Conservation (phyloP, 106 monocot genomes). For the Chionographis japonica region DNA sequence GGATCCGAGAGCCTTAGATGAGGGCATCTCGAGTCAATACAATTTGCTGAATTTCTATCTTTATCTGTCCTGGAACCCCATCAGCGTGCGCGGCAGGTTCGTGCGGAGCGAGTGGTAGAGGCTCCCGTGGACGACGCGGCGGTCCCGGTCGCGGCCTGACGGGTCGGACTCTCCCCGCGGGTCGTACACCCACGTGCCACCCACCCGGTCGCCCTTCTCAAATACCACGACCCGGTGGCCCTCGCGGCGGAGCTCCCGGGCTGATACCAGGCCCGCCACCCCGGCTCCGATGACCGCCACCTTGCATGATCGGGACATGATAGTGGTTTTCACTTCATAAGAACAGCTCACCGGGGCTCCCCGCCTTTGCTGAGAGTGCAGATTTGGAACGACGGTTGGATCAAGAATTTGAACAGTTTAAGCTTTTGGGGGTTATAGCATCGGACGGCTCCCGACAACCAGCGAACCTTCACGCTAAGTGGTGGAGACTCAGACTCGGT, state of each 20-base stretch:
- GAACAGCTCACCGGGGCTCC: too few relatives aligned
- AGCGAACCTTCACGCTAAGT: too few relatives aligned
- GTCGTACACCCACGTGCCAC: constrained; percentile 48
- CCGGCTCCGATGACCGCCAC: constrained; percentile 60
- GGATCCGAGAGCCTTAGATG: too few relatives aligned
- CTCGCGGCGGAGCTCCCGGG: constrained; percentile 37
- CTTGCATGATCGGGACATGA: constrained; percentile 19
- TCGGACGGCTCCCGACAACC: too few relatives aligned
- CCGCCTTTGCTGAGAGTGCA: too few relatives aligned
- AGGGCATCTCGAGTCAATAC: too few relatives aligned
- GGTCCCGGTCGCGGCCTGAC: constrained; percentile 7
- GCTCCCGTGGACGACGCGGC: constrained; percentile 30
- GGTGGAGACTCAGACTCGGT: too few relatives aligned
- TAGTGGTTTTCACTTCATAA: too few relatives aligned
- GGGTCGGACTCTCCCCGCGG: constrained; percentile 17
- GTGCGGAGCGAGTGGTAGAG: constrained; percentile 54
- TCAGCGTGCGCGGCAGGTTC: constrained; percentile 43
- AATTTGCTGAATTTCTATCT: too few relatives aligned
- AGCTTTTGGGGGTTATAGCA: too few relatives aligned
- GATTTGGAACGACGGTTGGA: too few relatives aligned
- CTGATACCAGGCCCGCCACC: constrained; percentile 38
- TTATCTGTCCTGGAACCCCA: constrained; percentile 54
- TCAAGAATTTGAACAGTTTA: too few relatives aligned
- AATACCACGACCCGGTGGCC: constrained; percentile 41
- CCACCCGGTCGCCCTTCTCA: constrained; percentile 38